Conservation (phyloP, 177 flowering plant genomes). For the Vitis hybrid region DNA sequence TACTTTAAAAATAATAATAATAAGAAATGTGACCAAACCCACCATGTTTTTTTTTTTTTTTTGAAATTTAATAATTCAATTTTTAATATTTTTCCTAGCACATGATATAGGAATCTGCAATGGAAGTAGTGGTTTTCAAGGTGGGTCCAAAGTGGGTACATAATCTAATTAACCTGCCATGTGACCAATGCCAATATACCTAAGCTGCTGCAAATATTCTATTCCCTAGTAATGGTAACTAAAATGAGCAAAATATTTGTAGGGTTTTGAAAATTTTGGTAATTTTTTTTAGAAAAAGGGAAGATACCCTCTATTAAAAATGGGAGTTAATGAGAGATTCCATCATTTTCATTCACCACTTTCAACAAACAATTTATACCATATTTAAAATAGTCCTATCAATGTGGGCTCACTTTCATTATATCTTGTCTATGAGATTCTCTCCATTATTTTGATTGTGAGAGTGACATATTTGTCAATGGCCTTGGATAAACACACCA, state of each 20-base stretch:
- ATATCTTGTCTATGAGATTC: slow-evolving; percentile 39
- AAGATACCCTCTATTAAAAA: slow-evolving; percentile 2
- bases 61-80: too few relatives aligned
- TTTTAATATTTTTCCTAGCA: background rate
- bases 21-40: background rate
- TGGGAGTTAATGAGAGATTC: slow-evolving; percentile 12
- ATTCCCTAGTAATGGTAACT: background rate
- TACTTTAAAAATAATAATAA: background rate
- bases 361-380: slow-evolving; percentile 19
- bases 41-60: background rate
- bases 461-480: slow-evolving; percentile 31
- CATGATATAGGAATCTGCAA: slow-evolving; percentile 16
- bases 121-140: background rate
- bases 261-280: too few relatives aligned
- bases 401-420: slow-evolving; percentile 24
- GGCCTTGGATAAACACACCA: slow-evolving; percentile 18
- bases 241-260: too few relatives aligned
- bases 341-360: slow-evolving; percentile 24
- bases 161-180: slow-evolving; percentile 12
- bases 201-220: slow-evolving; percentile 16
- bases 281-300: background rate
- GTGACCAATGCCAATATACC: slow-evolving; percentile 8
- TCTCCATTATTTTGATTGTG: slow-evolving; percentile 42
- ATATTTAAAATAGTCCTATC: slow-evolving; percentile 16
- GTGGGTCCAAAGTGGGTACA: slow-evolving; percentile 17